Evolutionary conservation across 352 stramenopile genomes (phyloP), one percentile per base, ranked within the genome.

Genomic region (Pythium sukuiense): DNA sequence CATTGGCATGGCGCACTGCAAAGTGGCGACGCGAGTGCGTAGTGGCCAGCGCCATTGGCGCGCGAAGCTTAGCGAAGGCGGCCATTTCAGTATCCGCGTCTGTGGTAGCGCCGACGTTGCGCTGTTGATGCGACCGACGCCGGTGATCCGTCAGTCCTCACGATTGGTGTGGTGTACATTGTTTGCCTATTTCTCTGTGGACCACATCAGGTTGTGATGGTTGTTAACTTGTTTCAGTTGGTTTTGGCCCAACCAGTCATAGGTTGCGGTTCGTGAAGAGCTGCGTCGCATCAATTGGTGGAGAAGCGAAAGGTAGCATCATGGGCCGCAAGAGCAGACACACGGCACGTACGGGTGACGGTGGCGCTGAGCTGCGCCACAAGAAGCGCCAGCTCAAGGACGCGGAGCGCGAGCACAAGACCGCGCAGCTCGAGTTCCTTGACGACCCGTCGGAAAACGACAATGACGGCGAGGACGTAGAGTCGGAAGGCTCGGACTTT

Each of bases 401-500:
- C 0, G 85, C 83, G 8, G 69, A 90, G 71, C 69, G 76, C 27
- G 80, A 66, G 20, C 74, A 92, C 55, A 79, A 92, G 59, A 48
- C 79, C 2, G 81, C 81, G 43, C 85, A 95, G 76, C 73, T 95
- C n/a, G 78, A 82, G 64, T 93, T 95, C 76, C 91, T 83, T 57
- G 87, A 93, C 65, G 83, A 95, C 46, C 87, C 87, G 58, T 95
- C 87, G 2, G 84, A 90, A 43, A 77, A 89, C 65, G 84, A 95
- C 32, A 76, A 80, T 63, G 73, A 77, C 57, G 81, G 71, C 49
- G 81, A 89, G 46, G 74, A 77, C 37, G 71, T 73, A 3, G 77
- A 76, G 69, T 90, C 80, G 2, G 85, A 91, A 50, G 78, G 86
- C 32, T 80, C 73, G 30, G 79, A 90, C 37, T 77, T 79, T 55